phyloP scores from a whole-genome alignment of 768 basidiomycete genomes.

The Mrakia blollopis region DNA sequence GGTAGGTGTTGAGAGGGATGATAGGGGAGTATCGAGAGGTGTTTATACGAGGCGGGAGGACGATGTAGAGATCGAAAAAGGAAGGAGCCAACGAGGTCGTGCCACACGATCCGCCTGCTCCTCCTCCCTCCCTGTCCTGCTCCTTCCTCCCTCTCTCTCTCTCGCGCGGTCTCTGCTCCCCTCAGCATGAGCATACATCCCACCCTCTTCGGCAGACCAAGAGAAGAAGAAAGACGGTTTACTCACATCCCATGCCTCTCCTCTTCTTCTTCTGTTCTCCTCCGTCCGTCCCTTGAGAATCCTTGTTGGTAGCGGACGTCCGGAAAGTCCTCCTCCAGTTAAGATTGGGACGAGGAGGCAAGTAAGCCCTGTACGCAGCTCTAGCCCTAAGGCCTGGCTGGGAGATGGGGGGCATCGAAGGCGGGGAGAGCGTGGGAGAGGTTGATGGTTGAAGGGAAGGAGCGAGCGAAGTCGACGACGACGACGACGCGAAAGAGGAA shows the following conservation, averaged over 20 bases:
- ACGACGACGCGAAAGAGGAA: background rate
- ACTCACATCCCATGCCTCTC: constrained; percentile 29
- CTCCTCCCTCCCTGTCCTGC: background rate
- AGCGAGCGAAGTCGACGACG: background rate
- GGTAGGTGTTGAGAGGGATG: background rate
- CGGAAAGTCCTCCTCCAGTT: constrained; percentile 19
- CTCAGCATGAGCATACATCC: background rate
- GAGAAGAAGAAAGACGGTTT: background rate
- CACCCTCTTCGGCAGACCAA: background rate
- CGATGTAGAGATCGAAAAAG: background rate
- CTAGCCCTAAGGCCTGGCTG: background rate
- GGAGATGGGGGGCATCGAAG: constrained; percentile 5
- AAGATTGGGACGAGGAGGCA: constrained; percentile 24
- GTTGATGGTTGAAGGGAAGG: constrained; percentile 13
- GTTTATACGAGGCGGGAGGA: background rate
- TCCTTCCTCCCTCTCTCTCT: background rate
- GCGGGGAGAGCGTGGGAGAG: background rate
- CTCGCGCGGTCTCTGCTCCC: too few relatives aligned
- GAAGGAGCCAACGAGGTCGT: constrained; percentile 5
- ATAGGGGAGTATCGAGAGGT: background rate
- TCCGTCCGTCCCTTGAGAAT: background rate
- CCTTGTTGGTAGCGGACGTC: constrained; percentile 13
- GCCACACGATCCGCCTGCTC: background rate
- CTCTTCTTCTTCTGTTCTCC: constrained; percentile 26
- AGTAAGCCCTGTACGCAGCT: constrained; percentile 24